These are phyloP conservation scores for Seiridium unicorne DNA, from an alignment of 2,329 filamentous ascomycete genomes.

Conservation along the genomic window DNA sequence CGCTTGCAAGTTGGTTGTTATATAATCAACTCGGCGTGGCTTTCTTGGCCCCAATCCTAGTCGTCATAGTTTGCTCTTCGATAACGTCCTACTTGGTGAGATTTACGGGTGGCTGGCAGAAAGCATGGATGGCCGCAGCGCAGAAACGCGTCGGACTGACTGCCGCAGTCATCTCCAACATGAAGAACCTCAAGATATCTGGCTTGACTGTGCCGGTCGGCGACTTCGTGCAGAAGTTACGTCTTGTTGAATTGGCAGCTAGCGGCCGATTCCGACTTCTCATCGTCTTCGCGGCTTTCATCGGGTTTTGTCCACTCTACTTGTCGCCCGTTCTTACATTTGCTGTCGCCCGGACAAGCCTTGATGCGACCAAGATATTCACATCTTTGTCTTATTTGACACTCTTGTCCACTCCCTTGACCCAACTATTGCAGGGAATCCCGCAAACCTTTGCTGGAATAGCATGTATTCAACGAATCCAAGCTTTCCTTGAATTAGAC, in stretches of 20 bases:
- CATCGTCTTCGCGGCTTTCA: constrained; percentile 30
- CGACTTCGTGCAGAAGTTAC: constrained; percentile 27
- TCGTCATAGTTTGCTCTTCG: constrained; percentile 30
- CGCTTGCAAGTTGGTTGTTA: constrained; percentile 44
- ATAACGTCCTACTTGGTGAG: constrained; percentile 20
- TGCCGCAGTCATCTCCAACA: constrained; percentile 32
- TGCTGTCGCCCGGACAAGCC: constrained; percentile 20
- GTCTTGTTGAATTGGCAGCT: constrained; percentile 33
- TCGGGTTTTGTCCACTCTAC: constrained; percentile 17
- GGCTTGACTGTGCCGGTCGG: constrained; percentile 29
- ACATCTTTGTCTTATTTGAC: constrained; percentile 39
- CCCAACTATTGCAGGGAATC: constrained; percentile 35
- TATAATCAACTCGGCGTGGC: constrained; percentile 44
- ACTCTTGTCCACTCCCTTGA: constrained; percentile 35
- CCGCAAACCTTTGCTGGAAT: constrained; percentile 34
- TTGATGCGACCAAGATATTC: constrained; percentile 32
- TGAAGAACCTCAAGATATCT: constrained; percentile 41
- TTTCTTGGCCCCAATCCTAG: constrained; percentile 43
- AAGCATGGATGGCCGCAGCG: constrained; percentile 33
- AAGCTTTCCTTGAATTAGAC: constrained; percentile 30
- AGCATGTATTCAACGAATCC: constrained; percentile 39
- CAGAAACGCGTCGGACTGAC: constrained; percentile 30
- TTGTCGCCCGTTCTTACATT: constrained; percentile 28
- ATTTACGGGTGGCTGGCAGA: constrained; percentile 23
- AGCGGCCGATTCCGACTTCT: constrained; percentile 32